Evolutionary conservation across 75 land plant genomes (phyloP).

Genomic region (Pinus taeda): DNA sequence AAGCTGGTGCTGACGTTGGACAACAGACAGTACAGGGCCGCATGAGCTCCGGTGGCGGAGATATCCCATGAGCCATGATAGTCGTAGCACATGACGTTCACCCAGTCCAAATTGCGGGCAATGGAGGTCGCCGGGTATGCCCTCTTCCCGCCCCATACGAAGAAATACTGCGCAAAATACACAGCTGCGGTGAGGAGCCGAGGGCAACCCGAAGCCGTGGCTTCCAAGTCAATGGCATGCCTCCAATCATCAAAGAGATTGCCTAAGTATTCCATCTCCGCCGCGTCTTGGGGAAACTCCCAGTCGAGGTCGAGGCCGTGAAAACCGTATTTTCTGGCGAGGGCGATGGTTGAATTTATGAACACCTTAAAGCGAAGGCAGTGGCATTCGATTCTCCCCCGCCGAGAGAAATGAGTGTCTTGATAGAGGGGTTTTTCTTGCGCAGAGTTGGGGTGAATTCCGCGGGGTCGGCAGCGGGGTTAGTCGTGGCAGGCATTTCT

Average conservation of each 20-base stretch:
- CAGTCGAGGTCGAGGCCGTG: too few relatives aligned
- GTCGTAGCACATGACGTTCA: slow-evolving; percentile 58
- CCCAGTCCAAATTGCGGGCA: slow-evolving; percentile 40
- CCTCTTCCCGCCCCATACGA: not conserved
- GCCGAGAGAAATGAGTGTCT: slow-evolving; percentile 56
- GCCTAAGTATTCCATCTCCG: slow-evolving; percentile 48
- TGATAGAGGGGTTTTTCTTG: slow-evolving; percentile 29
- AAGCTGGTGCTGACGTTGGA: slow-evolving; percentile 34
- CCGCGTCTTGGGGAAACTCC: not conserved
- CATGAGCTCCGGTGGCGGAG: slow-evolving; percentile 46
- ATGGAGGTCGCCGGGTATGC: slow-evolving; percentile 45
- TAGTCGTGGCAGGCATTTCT: not conserved
- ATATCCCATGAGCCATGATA: slow-evolving; percentile 60
- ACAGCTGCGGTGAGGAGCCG: slow-evolving; percentile 60
- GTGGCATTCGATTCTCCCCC: slow-evolving; percentile 19
- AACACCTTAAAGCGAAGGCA: slow-evolving; percentile 31
- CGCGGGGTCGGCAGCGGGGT: not conserved
- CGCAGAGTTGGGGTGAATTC: slow-evolving; percentile 44
- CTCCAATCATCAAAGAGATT: slow-evolving; percentile 49
- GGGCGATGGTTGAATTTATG: slow-evolving; percentile 36
- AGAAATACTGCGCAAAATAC: slow-evolving; percentile 22
- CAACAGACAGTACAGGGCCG: slow-evolving; percentile 36
- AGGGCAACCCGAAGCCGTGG: slow-evolving; percentile 10
- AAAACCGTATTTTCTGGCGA: slow-evolving; percentile 45
- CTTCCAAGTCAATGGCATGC: slow-evolving; percentile 21